Conservation (phyloP, 164 flowering plant species). For the Kingdonia uniflora region DNA sequence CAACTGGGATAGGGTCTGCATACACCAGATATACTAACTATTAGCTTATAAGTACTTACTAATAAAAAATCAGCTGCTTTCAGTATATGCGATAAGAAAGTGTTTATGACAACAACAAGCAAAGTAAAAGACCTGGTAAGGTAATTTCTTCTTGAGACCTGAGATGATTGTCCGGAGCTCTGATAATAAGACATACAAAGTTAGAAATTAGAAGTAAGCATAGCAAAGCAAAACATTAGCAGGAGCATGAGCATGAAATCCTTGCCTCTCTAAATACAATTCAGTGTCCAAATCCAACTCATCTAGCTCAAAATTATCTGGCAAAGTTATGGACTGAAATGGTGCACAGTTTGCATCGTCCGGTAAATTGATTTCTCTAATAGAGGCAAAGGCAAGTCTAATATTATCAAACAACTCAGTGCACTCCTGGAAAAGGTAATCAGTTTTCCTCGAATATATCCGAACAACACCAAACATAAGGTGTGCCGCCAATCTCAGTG, state of each 20-base stretch:
- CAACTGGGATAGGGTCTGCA: slow-evolving; percentile 50
- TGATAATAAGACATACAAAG: slow-evolving; percentile 11
- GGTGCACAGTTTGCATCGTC: slow-evolving; percentile 60
- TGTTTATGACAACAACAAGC: background rate
- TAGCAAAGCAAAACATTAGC: background rate
- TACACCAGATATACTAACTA: background rate
- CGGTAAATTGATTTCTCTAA: slow-evolving; percentile 40
- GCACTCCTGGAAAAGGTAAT: slow-evolving; percentile 61
- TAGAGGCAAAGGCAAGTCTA: slow-evolving; percentile 28
- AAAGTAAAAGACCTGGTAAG: slow-evolving; percentile 36
- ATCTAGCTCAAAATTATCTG: slow-evolving; percentile 64
- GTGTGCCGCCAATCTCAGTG: slow-evolving; percentile 73
- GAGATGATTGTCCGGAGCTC: slow-evolving; percentile 45
- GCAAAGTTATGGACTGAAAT: slow-evolving; percentile 63
- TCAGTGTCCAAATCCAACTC: slow-evolving; percentile 38
- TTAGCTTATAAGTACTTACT: background rate
- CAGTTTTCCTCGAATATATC: slow-evolving; percentile 85
- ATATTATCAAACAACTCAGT: slow-evolving; percentile 26
- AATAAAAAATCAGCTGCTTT: background rate
- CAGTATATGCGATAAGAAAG: background rate
- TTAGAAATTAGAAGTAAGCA: background rate
- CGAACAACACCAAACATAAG: slow-evolving; percentile 88
- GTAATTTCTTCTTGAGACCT: slow-evolving; percentile 69
- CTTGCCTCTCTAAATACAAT: slow-evolving; percentile 23
- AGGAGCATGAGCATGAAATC: background rate